A percentile compares a stretch with the other conserved stretches of the same genome.
Conservation (phyloP, 1,284 basidiomycete species). For the Coniophora puteana region DNA sequence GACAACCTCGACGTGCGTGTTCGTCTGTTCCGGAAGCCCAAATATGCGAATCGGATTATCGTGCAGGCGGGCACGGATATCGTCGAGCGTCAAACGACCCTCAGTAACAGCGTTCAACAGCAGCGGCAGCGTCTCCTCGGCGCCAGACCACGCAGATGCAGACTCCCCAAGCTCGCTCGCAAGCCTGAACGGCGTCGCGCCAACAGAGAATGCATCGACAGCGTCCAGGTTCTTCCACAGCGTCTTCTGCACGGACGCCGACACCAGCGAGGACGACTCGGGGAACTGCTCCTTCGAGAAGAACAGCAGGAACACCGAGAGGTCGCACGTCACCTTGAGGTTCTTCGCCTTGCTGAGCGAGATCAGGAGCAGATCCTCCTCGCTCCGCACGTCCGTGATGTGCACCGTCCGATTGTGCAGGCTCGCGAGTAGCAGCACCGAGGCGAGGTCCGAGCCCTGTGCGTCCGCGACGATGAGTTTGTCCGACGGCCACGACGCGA, state of each 20-base stretch:
- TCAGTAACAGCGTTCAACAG: constrained; percentile 85
- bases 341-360: constrained; percentile 93
- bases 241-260: constrained; percentile 75
- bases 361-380: constrained; percentile 90
- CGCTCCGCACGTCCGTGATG: constrained; percentile 87
- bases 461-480: constrained; percentile 96
- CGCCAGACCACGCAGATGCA: constrained; percentile 74
- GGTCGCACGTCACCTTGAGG: constrained; percentile 95
- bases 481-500: constrained; percentile 87
- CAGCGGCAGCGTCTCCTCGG: constrained; percentile 87
- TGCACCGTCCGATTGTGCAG: constrained; percentile 90
- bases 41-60: constrained; percentile 95
- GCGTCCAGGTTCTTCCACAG: constrained; percentile 86
- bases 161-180: constrained; percentile 65
- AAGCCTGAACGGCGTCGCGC: constrained; percentile 79
- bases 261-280: constrained; percentile 66
- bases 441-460: constrained; percentile 89
- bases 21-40: constrained; percentile 79
- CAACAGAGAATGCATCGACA: constrained; percentile 93
- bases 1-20: constrained; percentile 93
- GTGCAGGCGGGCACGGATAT: constrained; percentile 78
- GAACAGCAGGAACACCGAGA: constrained; percentile 92
- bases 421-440: constrained; percentile 89
- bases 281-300: constrained; percentile 80
- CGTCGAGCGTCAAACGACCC: constrained; percentile 79